Evolutionary conservation across 306 rosid species (phyloP), one percentile per base, ranked within the genome.

Genomic region (Cucumis melo): DNA sequence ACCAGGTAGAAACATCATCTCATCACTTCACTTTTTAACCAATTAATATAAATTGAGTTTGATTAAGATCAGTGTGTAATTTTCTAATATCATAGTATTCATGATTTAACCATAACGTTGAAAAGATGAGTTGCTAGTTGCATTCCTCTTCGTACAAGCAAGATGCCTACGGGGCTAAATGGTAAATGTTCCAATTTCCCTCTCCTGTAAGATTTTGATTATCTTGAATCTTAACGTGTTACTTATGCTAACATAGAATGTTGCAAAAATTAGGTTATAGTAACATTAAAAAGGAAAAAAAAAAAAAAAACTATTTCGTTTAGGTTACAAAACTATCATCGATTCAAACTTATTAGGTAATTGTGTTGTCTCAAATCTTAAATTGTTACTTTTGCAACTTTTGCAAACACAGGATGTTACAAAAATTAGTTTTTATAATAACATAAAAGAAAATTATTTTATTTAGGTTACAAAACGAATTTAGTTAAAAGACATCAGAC

Each of bases 1-100:
- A 32, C 10, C 8, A 82, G 82, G 78, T 77, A 85, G 86, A 64
- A 73, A 20, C 62, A 64, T 54, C 50, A 4, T 3, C 5, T 34
- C 36, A 64, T 54, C 36, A 5, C n/a, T 77, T 77, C 29, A 17
- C 11, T 61, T 44, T 27, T 27, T 77, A 77, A 57, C 73, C 29
- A 48, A 77, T n/a, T 77, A n/a, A 27, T 0, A 67, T 44, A 21
- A n/a, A n/a, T n/a, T n/a, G 59, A 50, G 59, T 71, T 48, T 24
- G 23, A 24, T 48, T 34, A 27, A 71, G 15, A 50, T 71, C 24
- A 24, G 41, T 44, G 50, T 68, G 76, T 51, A 71, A 48, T 48
- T 23, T 13, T 11, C 23, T 20, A 48, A 34, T 71, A 21, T 27
- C 15, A 57, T 72, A 8, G 42, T 13, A 50, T 21, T 50, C 24